Percentiles rank a stretch among this genome's conserved stretches.
Evolutionary conservation across 805 yeast genomes (phyloP).

Genomic region (Groenewaldozyma tartarivorans): DNA sequence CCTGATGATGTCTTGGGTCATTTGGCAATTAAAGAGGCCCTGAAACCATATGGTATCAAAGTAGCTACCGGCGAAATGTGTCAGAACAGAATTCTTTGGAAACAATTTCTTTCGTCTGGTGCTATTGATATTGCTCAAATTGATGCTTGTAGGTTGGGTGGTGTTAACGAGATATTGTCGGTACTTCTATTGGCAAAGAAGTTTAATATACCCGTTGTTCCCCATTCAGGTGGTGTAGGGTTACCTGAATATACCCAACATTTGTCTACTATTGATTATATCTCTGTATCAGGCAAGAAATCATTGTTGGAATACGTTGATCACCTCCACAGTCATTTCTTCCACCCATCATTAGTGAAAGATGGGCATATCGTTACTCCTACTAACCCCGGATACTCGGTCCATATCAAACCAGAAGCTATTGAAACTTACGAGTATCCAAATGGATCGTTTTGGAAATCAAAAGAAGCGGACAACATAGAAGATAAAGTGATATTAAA

Average conservation of each 20-base stretch:
- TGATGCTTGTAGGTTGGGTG: slow-evolving; percentile 30
- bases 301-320: slow-evolving; percentile 27
- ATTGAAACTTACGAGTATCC: slow-evolving; percentile 23
- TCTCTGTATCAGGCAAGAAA: slow-evolving; percentile 24
- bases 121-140: slow-evolving; percentile 28
- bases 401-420: slow-evolving; percentile 23
- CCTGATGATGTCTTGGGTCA: slow-evolving; percentile 30
- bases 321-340: slow-evolving; percentile 26
- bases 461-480: slow-evolving; percentile 15
- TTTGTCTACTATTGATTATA: slow-evolving; percentile 27
- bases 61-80: slow-evolving; percentile 31
- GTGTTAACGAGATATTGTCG: slow-evolving; percentile 28
- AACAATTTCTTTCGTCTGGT: slow-evolving; percentile 24
- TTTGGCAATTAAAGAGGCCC: slow-evolving; percentile 23
- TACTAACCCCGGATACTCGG: slow-evolving; percentile 27
- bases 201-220: slow-evolving; percentile 26
- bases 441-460: slow-evolving; percentile 26
- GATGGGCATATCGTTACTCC: slow-evolving; percentile 27
- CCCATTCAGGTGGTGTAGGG: slow-evolving; percentile 31
- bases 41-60: slow-evolving; percentile 24
- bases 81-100: slow-evolving; percentile 28
- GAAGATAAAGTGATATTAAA: slow-evolving; percentile 11
- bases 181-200: slow-evolving; percentile 28
- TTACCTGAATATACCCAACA: slow-evolving; percentile 30
- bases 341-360: slow-evolving; percentile 22